A percentile compares a stretch with the other conserved stretches of the same genome.
These are phyloP conservation scores for Sporothrix curviconia DNA, from an alignment of 2,329 filamentous ascomycete genomes.

Conservation along the genomic window DNA sequence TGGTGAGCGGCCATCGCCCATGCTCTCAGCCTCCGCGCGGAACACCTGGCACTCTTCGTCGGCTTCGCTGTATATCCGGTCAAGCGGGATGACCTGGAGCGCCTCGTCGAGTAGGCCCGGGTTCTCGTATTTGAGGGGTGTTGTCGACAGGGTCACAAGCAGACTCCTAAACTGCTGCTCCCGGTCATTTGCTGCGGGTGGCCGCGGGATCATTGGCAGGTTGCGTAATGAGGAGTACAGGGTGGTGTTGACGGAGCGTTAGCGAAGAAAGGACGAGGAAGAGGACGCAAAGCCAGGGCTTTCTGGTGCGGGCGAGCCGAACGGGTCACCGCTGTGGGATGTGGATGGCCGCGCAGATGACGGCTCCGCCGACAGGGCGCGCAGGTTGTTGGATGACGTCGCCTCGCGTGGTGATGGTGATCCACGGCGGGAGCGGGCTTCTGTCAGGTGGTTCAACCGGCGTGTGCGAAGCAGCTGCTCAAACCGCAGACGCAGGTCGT, in stretches of 20 bases:
- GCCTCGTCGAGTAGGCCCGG: slow-evolving; percentile 91
- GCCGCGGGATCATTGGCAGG: slow-evolving; percentile 57
- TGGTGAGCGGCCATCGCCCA: slow-evolving; percentile 70
- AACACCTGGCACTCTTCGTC: slow-evolving; percentile 89
- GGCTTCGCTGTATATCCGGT: slow-evolving; percentile 86
- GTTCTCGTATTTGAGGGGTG: slow-evolving; percentile 92
- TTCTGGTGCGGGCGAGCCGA: slow-evolving; percentile 14
- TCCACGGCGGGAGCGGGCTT: slow-evolving; percentile 51
- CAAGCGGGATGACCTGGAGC: slow-evolving; percentile 75
- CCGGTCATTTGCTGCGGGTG: slow-evolving; percentile 60
- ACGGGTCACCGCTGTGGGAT: slow-evolving; percentile 34
- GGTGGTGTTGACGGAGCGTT: slow-evolving; percentile 31
- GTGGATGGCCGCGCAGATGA: slow-evolving; percentile 36
- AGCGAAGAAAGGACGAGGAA: background rate
- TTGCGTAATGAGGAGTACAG: slow-evolving; percentile 43
- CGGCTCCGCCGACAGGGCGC: slow-evolving; percentile 32
- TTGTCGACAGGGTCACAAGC: slow-evolving; percentile 76
- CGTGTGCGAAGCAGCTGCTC: slow-evolving; percentile 80
- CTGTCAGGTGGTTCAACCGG: slow-evolving; percentile 75
- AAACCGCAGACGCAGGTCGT: slow-evolving; percentile 75
- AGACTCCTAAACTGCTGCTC: slow-evolving; percentile 72
- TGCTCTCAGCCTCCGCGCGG: slow-evolving; percentile 78
- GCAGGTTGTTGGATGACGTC: slow-evolving; percentile 43
- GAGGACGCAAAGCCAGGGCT: background rate
- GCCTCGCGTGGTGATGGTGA: slow-evolving; percentile 51